Percentiles rank a stretch among this genome's conserved stretches.
Evolutionary conservation across 176 grass and related monocot species (phyloP).

Genomic region (Carex littledalei): DNA sequence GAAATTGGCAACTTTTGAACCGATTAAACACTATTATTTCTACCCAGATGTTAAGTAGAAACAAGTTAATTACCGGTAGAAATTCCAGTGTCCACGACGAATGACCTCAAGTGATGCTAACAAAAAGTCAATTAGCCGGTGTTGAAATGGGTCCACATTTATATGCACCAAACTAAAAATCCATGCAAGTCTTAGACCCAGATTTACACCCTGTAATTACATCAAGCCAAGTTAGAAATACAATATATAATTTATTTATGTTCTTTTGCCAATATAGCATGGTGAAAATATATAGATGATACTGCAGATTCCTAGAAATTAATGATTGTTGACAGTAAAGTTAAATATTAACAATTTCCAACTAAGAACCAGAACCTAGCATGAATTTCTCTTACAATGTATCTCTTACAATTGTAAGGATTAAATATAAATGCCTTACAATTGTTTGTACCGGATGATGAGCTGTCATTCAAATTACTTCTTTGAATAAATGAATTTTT

Average conservation of each 20-base stretch:
- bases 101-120: slow-evolving; percentile 43
- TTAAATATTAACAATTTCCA: neutral
- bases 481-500: neutral
- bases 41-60: neutral
- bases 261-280: neutral
- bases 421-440: neutral
- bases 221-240: neutral
- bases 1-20: neutral
- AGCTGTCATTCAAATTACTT: neutral
- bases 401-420: neutral
- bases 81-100: slow-evolving; percentile 48
- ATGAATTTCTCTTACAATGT: neutral
- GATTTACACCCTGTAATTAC: slow-evolving; percentile 30
- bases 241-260: neutral
- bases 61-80: slow-evolving; percentile 26
- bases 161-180: slow-evolving; percentile 32
- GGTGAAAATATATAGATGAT: neutral
- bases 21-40: neutral
- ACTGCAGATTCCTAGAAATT: neutral
- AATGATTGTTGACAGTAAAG: neutral
- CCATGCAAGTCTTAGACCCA: slow-evolving; percentile 37
- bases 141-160: slow-evolving; percentile 22
- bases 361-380: neutral
- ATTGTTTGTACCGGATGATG: neutral
- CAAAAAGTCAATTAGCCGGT: slow-evolving; percentile 33